Conservation (phyloP, 1,139 yeast species). For the Meyerozyma athensensis region DNA sequence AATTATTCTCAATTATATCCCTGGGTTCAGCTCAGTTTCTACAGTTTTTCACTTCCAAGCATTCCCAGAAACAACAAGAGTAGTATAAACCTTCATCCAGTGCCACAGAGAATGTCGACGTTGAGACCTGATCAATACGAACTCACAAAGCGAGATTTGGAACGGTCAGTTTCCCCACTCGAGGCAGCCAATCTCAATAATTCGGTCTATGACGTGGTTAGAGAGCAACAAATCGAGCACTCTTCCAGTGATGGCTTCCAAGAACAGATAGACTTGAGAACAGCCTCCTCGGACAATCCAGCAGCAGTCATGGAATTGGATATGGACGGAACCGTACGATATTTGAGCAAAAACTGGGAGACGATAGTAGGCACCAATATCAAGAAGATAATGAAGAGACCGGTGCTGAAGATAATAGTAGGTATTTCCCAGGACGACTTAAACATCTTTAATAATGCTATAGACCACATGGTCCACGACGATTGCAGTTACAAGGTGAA, state of each 20-base stretch:
- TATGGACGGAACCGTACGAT: slow-evolving; percentile 70
- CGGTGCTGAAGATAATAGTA: slow-evolving; percentile 60
- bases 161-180: slow-evolving; percentile 19
- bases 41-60: no score
- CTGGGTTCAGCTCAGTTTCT: no score
- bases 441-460: slow-evolving; percentile 65
- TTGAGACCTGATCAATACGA: not conserved
- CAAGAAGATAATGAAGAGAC: slow-evolving; percentile 49
- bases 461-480: slow-evolving; percentile 64
- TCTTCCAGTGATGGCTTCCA: slow-evolving; percentile 23
- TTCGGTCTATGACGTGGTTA: slow-evolving; percentile 9
- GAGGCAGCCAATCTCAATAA: slow-evolving; percentile 10
- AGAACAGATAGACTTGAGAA: slow-evolving; percentile 42
- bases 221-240: slow-evolving; percentile 3
- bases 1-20: no score
- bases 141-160: slow-evolving; percentile 7
- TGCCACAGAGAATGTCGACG: not conserved
- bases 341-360: slow-evolving; percentile 76
- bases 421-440: slow-evolving; percentile 63
- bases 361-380: slow-evolving; percentile 63
- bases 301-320: slow-evolving; percentile 86
- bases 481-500: slow-evolving; percentile 76
- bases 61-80: no score
- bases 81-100: no score
- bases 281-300: slow-evolving; percentile 66